Evolutionary conservation across 2,329 filamentous ascomycete species (phyloP).

Genomic region (Neocatenulostroma microsporum): DNA sequence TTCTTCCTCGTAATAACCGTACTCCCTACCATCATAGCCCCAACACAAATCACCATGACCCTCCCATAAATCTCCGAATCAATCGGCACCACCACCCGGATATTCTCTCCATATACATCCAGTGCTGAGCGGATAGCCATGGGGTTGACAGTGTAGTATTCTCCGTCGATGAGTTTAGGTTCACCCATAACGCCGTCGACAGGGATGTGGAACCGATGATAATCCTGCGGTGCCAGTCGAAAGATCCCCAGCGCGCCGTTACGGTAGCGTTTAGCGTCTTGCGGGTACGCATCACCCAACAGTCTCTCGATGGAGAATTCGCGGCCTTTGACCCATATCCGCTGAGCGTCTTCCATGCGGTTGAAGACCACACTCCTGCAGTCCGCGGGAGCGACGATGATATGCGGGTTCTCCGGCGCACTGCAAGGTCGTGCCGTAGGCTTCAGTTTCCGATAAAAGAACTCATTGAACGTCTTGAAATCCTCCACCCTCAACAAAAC

Average conservation of each 20-base stretch:
- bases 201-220: slow-evolving; percentile 96
- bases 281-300: slow-evolving; percentile 78
- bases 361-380: slow-evolving; percentile 94
- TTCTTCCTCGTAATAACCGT: slow-evolving; percentile 85
- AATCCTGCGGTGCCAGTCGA: slow-evolving; percentile 91
- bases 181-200: slow-evolving; percentile 84
- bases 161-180: slow-evolving; percentile 81
- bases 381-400: slow-evolving; percentile 90
- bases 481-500: slow-evolving; percentile 70
- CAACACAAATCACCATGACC: slow-evolving; percentile 95
- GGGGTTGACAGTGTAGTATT: slow-evolving; percentile 98
- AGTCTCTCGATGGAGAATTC: slow-evolving; percentile 86
- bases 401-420: slow-evolving; percentile 72
- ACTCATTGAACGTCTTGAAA: slow-evolving; percentile 97
- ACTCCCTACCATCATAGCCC: slow-evolving; percentile 99
- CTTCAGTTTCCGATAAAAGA: slow-evolving; percentile 94
- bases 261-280: slow-evolving; percentile 75
- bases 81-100: slow-evolving; percentile 82
- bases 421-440: slow-evolving; percentile 81
- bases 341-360: slow-evolving; percentile 73
- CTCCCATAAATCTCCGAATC: slow-evolving; percentile 80
- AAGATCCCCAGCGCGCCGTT: slow-evolving; percentile 82
- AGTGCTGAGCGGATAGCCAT: slow-evolving; percentile 96
- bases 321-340: slow-evolving; percentile 93
- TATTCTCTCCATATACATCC: slow-evolving; percentile 95